phyloP scores from a whole-genome alignment of 768 basidiomycete genomes.

The Sistotremastrum suecicum region DNA sequence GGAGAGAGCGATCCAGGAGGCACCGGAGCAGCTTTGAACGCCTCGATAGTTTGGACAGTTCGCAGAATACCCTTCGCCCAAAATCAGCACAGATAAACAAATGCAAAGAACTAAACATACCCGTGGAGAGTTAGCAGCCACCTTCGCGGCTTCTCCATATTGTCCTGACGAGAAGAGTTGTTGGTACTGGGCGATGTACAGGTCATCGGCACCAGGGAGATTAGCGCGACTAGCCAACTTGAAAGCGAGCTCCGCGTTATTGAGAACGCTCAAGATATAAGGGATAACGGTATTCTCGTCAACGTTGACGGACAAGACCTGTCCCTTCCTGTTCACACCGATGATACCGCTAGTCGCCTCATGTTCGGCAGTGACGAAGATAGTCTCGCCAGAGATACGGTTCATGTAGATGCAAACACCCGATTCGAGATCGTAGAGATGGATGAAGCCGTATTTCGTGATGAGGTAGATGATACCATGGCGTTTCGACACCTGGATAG shows the following conservation, averaged over 20 bases:
- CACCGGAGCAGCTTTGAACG: conserved; percentile 92
- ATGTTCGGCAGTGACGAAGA: conserved; percentile 96
- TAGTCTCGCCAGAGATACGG: conserved; percentile 97
- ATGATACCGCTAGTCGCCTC: conserved; percentile 92
- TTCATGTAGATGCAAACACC: conserved; percentile 99
- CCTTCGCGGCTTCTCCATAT: conserved; percentile 88
- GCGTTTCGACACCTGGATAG: conserved; percentile 96
- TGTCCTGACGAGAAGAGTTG: conserved; percentile 80
- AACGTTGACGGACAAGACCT: conserved; percentile 91
- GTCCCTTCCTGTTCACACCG: conserved; percentile 98
- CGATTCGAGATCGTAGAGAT: conserved; percentile 94
- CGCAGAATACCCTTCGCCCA: conserved; percentile 71
- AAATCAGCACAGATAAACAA: conserved; percentile 1
- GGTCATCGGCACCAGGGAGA: conserved; percentile 92
- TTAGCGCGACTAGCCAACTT: conserved; percentile 94
- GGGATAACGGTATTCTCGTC: conserved; percentile 95
- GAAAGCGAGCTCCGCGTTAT: conserved; percentile 96
- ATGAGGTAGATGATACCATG: conserved; percentile 96
- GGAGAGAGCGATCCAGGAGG: conserved; percentile 84
- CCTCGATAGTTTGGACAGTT: conserved; percentile 89
- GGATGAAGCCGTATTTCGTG: conserved; percentile 99
- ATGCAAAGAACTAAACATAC: conserved; percentile 25
- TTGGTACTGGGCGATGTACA: conserved; percentile 91
- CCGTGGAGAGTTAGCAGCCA: conserved; percentile 93
- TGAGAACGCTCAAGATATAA: conserved; percentile 84